Evolutionary conservation across 257 asterid species (phyloP).

Genomic region (Hygrophila difformis): DNA sequence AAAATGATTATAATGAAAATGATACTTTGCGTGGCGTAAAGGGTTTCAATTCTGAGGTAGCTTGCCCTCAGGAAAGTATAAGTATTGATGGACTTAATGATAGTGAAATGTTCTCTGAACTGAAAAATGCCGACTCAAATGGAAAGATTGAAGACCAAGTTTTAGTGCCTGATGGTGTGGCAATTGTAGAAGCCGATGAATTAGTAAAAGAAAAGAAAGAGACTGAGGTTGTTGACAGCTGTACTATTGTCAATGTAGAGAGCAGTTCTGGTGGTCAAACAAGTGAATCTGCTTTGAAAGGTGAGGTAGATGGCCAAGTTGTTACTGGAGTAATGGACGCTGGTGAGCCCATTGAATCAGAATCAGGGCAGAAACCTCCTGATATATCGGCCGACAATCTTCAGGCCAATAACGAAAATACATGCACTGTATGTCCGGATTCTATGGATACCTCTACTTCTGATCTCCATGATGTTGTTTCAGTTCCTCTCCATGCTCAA

Average conservation of each 20-base stretch:
- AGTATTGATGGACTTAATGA: slow-evolving; percentile 36
- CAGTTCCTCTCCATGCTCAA: slow-evolving; percentile 25
- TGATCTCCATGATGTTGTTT: slow-evolving; percentile 48
- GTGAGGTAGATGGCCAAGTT: slow-evolving; percentile 28
- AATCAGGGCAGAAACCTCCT: slow-evolving; percentile 26
- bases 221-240: slow-evolving; percentile 21
- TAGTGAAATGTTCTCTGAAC: slow-evolving; percentile 24
- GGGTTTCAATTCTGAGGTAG: slow-evolving; percentile 44
- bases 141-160: slow-evolving; percentile 28
- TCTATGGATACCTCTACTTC: slow-evolving; percentile 24
- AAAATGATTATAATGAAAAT: slow-evolving; percentile 26
- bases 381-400: slow-evolving; percentile 19
- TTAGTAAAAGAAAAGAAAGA: slow-evolving; percentile 32
- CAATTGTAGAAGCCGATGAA: slow-evolving; percentile 25
- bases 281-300: slow-evolving; percentile 27
- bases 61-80: slow-evolving; percentile 31
- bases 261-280: slow-evolving; percentile 17
- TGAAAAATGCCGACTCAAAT: slow-evolving; percentile 31
- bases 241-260: slow-evolving; percentile 22
- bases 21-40: slow-evolving; percentile 28
- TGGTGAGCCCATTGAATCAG: slow-evolving; percentile 29
- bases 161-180: slow-evolving; percentile 23
- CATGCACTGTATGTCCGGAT: slow-evolving; percentile 23
- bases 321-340: slow-evolving; percentile 25
- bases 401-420: slow-evolving; percentile 24